phyloP scores from a whole-genome alignment of 192 early-diverging fungal species.

The Coemansia sp. region DNA sequence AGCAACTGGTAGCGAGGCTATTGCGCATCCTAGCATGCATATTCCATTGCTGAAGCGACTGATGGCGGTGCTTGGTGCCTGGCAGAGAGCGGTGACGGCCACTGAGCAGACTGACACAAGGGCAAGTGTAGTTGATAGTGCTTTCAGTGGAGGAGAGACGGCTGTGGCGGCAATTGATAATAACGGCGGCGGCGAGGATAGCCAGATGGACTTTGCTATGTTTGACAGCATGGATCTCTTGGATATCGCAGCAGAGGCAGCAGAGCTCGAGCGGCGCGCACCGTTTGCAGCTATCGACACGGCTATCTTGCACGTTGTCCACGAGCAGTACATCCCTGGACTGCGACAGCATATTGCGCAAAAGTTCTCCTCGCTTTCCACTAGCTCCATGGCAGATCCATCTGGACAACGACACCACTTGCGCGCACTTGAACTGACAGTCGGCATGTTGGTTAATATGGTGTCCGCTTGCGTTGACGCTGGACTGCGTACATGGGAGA shows the following conservation, averaged over 20 bases:
- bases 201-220: conserved; percentile 30
- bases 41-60: conserved; percentile 10
- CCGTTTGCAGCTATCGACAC: conserved; percentile 18
- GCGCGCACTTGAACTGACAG: conserved; percentile 18
- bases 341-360: conserved; percentile 38
- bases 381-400: neutral
- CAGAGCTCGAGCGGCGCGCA: conserved; percentile 32
- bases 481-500: conserved; percentile 50
- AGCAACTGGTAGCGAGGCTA: neutral
- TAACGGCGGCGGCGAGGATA: conserved; percentile 14
- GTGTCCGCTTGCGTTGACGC: conserved; percentile 41
- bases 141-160: neutral
- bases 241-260: conserved; percentile 35
- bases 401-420: neutral
- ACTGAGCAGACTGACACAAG: neutral
- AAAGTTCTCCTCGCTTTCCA: conserved; percentile 22
- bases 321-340: conserved; percentile 33
- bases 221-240: conserved; percentile 39
- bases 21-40: neutral
- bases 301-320: conserved; percentile 18
- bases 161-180: neutral
- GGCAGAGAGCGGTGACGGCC: conserved; percentile 19
- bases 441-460: conserved; percentile 23
- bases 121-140: neutral
- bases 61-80: conserved; percentile 14